Conservation (phyloP, 805 yeast species). For the Lachancea fermentati region DNA sequence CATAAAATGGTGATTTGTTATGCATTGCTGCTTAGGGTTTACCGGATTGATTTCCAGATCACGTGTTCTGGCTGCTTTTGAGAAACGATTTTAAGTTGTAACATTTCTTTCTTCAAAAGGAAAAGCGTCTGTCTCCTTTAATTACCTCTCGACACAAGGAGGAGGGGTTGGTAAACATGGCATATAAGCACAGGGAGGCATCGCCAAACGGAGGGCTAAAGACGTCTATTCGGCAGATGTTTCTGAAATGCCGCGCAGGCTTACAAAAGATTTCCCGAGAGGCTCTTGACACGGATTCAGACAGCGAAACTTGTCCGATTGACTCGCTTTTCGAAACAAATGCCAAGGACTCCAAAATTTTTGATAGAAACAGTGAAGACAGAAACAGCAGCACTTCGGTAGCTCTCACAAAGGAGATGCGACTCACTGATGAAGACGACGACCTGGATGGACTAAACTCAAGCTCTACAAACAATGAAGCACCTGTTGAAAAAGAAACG, state of each 20-base stretch:
- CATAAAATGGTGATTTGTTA: conserved; percentile 4
- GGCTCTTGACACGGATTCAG: conserved; percentile 9
- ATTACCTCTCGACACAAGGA: not conserved
- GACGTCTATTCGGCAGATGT: conserved; percentile 3
- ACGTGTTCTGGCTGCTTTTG: no score
- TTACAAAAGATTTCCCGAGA: conserved; percentile 8
- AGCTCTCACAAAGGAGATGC: conserved; percentile 17
- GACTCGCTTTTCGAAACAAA: conserved; percentile 41
- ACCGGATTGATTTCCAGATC: not conserved
- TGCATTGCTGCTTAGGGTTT: not conserved
- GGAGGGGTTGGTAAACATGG: not conserved
- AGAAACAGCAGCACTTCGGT: conserved; percentile 8
- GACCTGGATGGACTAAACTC: not conserved
- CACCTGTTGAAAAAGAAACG: conserved; percentile 15
- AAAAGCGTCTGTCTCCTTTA: not conserved
- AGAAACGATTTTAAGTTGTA: no score
- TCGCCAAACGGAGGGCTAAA: not conserved
- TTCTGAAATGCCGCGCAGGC: conserved; percentile 3
- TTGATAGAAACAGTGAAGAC: conserved; percentile 3
- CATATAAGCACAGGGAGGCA: not conserved
- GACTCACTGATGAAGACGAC: conserved; percentile 23
- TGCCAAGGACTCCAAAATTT: not conserved
- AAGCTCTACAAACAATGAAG: conserved; percentile 11
- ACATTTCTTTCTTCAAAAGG: not conserved
- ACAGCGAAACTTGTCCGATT: conserved; percentile 17